Percentiles rank a stretch among this genome's conserved stretches.
Evolutionary conservation across 208 protist genomes (phyloP).

Genomic region (Cochliopodium minus): DNA sequence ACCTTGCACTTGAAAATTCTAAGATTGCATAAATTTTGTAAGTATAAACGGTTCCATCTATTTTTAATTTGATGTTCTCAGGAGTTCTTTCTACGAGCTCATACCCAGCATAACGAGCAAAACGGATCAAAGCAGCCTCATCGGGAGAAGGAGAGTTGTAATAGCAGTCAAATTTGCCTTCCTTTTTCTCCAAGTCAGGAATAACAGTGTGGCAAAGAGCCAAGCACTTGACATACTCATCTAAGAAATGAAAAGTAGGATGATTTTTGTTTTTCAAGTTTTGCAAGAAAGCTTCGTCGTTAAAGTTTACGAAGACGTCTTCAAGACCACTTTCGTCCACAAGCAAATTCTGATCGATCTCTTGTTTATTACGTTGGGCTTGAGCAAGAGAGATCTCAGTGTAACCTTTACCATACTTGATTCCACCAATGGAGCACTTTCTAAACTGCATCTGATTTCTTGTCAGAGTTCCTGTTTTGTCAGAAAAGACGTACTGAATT

Average conservation of each 20-base stretch:
- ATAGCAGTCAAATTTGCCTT: constrained; percentile 9
- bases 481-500: constrained; percentile 53
- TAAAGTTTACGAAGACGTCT: background rate
- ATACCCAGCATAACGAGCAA: constrained; percentile 16
- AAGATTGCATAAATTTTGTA: constrained; percentile 11
- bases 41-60: background rate
- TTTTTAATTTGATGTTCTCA: background rate
- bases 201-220: constrained; percentile 29
- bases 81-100: constrained; percentile 11
- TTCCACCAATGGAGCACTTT: constrained; percentile 8
- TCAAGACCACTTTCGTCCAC: background rate
- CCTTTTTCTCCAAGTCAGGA: background rate
- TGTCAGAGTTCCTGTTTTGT: constrained; percentile 72
- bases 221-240: no score
- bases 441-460: constrained; percentile 48
- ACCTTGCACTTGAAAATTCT: background rate
- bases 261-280: no score
- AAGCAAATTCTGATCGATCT: background rate
- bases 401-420: constrained; percentile 1
- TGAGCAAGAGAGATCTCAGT: constrained; percentile 1
- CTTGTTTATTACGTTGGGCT: background rate
- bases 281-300: background rate
- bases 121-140: constrained; percentile 16
- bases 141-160: constrained; percentile 21
- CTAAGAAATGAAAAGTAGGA: no score